Evolutionary conservation across 2,329 filamentous ascomycete species (phyloP).

Genomic region (Thermomyces lanuginosus): DNA sequence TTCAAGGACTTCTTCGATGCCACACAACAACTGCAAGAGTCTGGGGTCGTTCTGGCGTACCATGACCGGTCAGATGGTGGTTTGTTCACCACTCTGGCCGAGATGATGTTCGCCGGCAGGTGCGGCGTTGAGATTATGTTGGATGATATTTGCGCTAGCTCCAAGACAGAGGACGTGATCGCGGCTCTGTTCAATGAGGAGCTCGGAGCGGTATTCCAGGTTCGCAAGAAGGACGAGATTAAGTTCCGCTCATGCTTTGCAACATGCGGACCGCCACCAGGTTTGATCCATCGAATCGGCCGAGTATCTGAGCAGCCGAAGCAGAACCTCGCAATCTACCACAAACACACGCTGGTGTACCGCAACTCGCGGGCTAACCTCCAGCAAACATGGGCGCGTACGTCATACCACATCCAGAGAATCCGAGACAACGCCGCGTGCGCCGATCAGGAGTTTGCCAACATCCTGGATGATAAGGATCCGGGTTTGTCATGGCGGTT

Average conservation of each 20-base stretch:
- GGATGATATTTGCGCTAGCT: constrained; percentile 47
- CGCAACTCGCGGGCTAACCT: constrained; percentile 53
- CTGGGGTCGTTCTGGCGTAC: constrained; percentile 69
- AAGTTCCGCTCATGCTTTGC: constrained; percentile 83
- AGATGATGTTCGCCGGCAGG: constrained; percentile 97
- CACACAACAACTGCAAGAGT: constrained; percentile 49
- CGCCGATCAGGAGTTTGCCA: constrained; percentile 66
- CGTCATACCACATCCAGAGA: constrained; percentile 81
- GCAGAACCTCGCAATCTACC: constrained; percentile 61
- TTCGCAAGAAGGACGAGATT: constrained; percentile 67
- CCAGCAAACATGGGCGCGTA: constrained; percentile 76
- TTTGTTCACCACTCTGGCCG: constrained; percentile 71
- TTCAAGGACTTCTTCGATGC: constrained; percentile 89
- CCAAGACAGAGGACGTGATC: constrained; percentile 48
- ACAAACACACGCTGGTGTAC: constrained; percentile 52
- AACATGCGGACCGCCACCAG: constrained; percentile 67
- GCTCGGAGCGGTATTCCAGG: constrained; percentile 88
- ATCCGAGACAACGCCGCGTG: constrained; percentile 76
- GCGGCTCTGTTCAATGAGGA: constrained; percentile 89
- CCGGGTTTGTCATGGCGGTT: constrained; percentile 75
- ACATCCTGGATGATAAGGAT: constrained; percentile 57
- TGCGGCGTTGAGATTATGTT: constrained; percentile 76
- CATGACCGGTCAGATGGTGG: constrained; percentile 92
- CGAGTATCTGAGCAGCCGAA: constrained; percentile 50
- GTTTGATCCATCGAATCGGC: constrained; percentile 71